Evolutionary conservation across 2,329 filamentous ascomycete species (phyloP).

Genomic region (Pyrenochaeta sp.): DNA sequence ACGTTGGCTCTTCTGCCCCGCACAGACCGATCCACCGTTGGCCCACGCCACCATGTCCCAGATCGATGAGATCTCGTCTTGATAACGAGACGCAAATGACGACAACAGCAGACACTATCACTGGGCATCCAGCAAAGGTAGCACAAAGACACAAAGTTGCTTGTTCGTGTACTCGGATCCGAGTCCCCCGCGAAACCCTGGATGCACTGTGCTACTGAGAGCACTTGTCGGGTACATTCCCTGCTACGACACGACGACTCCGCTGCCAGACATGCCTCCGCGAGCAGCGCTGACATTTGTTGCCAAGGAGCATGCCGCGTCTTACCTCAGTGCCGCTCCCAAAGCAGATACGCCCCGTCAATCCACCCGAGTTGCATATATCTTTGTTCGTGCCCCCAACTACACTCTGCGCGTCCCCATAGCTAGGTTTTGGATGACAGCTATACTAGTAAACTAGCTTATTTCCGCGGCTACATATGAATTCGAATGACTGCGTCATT

Average conservation of each 20-base stretch:
- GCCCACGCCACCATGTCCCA: constrained; percentile 12
- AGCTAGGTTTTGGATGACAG: neutral
- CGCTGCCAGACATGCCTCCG: neutral
- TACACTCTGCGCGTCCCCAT: neutral
- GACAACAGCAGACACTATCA: neutral
- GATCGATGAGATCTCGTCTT: constrained; percentile 16
- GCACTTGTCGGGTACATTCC: neutral
- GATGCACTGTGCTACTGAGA: neutral
- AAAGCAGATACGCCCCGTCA: neutral
- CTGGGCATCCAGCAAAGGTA: constrained; percentile 5
- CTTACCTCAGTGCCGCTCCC: neutral
- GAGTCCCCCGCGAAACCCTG: neutral
- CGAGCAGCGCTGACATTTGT: neutral
- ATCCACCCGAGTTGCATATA: neutral
- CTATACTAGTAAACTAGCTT: neutral
- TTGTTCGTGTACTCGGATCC: neutral
- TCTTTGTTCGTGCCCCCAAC: neutral
- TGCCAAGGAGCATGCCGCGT: neutral
- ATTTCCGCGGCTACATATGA: neutral
- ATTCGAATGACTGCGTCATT: neutral
- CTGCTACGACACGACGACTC: neutral
- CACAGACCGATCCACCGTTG: constrained; percentile 25
- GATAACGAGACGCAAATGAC: constrained; percentile 7
- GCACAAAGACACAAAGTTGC: constrained; percentile 5
- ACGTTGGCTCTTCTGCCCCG: constrained; percentile 19